Percentiles rank a stretch among this genome's conserved stretches.
Conservation (phyloP, 1,284 basidiomycete species). For the Cryptococcus depauperatus region DNA sequence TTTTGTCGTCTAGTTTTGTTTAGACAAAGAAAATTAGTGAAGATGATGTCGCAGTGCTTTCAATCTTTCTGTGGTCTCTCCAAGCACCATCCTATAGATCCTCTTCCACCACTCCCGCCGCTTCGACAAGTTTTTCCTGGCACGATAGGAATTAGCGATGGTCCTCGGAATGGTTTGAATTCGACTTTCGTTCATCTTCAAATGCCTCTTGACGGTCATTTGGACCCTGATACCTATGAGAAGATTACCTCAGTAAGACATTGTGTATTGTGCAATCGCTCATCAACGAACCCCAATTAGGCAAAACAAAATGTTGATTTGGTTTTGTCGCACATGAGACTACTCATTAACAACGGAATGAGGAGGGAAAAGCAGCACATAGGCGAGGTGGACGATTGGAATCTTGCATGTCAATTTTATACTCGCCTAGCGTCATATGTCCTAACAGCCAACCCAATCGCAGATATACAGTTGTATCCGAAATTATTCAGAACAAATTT, state of each 20-base stretch:
- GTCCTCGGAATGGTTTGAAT: background rate
- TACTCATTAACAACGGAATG: background rate
- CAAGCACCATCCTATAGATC: background rate
- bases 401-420: background rate
- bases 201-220: background rate
- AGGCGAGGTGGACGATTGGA: background rate
- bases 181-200: constrained; percentile 1
- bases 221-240: background rate
- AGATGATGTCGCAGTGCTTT: too few relatives aligned
- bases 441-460: background rate
- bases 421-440: too few relatives aligned
- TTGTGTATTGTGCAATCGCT: background rate
- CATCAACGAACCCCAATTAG: background rate
- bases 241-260: background rate
- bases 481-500: background rate
- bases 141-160: background rate
- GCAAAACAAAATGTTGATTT: background rate
- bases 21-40: too few relatives aligned
- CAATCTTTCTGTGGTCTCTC: too few relatives aligned
- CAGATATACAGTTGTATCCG: constrained; percentile 2
- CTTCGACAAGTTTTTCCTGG: background rate
- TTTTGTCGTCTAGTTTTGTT: too few relatives aligned
- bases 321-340: constrained; percentile 1
- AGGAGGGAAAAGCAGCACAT: background rate
- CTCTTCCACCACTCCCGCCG: background rate